Base-by-base conservation (phyloP, 768 basidiomycete species). In the Daedaleopsis nitida region DNA sequence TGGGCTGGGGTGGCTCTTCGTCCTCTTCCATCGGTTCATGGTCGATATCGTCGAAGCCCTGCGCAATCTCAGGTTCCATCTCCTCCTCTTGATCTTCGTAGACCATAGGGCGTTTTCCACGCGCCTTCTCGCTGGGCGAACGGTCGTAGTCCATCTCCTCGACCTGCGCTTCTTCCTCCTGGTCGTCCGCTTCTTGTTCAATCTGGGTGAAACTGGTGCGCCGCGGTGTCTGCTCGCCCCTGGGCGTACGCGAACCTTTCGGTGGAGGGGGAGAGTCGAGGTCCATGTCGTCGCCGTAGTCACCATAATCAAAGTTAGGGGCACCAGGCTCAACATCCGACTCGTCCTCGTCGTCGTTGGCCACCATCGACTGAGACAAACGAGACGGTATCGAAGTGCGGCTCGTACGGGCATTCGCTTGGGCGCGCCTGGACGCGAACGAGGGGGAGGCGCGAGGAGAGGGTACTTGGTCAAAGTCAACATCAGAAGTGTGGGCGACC, bases 141-240 rank as follows among this genome's bases (percentile, higher is more conserved):
- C 59, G 57, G 32, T 62, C 52, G 21, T 21, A 60, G 21, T 44
- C 57, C 52, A 64, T 57, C 17, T 64, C 50, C 17, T 69, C 68
- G 1, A 63, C 64, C 43, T 73, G 69, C 1, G 66, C 73, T 3
- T 80, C 80, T 1, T 80, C 78, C 0, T 80, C 78, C 0, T 80
- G 78, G 13, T 79, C 77, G 14, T 77, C 79, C 6, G 47, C 48
- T n/a, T 80, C 82, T 45, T 79, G 78, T 60, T 79, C 80, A 68
- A 83, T 76, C 53, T 81, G 80, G 9, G 75, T 72, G 55, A 86
- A 86, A 73, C 53, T 77, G 70, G 50, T 77, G 12, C 65, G 60
- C 16, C 65, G 55, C 4, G 65, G 47, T 0, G 57, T 55, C 55
- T 58, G 57, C 0, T 35, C 37, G 12, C 45, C 56, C 24, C 39